Base-by-base conservation (phyloP, 2,329 filamentous ascomycete species). In the Ophiostoma ulmi region DNA sequence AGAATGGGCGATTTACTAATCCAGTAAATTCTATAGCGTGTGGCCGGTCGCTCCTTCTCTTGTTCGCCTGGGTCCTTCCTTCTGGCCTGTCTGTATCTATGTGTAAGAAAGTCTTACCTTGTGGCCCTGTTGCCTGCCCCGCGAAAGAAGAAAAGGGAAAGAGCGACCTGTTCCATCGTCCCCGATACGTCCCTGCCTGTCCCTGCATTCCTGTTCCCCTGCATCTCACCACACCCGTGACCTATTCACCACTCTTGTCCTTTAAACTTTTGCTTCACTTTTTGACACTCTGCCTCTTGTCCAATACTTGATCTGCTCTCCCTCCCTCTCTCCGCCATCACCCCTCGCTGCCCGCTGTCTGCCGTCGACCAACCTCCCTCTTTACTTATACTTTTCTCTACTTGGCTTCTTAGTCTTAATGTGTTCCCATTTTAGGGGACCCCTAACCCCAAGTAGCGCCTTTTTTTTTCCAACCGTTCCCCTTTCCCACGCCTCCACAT, bases 401-500 rank as follows among this genome's bases (percentile, higher is more conserved):
- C 52, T 58, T 71, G 52, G 22, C 31, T 67, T 67, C 61, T 69
- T 72, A 66, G 67, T 64, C 41, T 72, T 70, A 68, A 75, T 74
- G 72, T 72, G 70, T 74, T 72, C 68, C 67, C 69, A 69, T 65
- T 73, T 67, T 69, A 73, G 70, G 73, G 70, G 69, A 69, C 69
- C 69, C 70, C 71, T 73, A 72, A 69, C 69, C 71, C 64, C 68
- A 70, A 71, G 71, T 73, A 75, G 73, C 73, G 72, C 71, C 70
- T 67, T 70, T 72, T 72, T 70, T 70, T 48, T 26, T 64, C 63
- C 70, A 71, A 67, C 68, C 64, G 67, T 58, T 72, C 70, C 65
- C 67, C 69, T 71, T 70, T 70, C 61, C 71, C 72, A 74, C 69
- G 73, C 72, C 74, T 75, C 75, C 73, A 70, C 70, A 65, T 65